These are phyloP conservation scores for Albugo candida DNA, from an alignment of 352 stramenopile species.

Conservation along the genomic window DNA sequence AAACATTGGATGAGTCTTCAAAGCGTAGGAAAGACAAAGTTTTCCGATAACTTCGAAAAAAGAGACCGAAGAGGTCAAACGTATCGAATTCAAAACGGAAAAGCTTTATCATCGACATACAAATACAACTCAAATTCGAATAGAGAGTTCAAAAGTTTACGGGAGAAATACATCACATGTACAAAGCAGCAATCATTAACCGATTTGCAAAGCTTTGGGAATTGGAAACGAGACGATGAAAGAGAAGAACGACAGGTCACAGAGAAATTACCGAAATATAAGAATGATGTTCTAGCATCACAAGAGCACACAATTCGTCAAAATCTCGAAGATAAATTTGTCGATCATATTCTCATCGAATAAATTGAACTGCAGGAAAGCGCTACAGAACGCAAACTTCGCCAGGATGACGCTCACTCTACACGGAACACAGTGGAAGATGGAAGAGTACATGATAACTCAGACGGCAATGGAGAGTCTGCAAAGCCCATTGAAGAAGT, in stretches of 20 bases:
- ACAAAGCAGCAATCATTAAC: slow-evolving; percentile 50
- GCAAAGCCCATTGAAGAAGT: background rate
- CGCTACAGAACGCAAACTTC: slow-evolving; percentile 14
- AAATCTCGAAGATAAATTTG: slow-evolving; percentile 23
- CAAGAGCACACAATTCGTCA: slow-evolving; percentile 38
- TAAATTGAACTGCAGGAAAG: slow-evolving; percentile 25
- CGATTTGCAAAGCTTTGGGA: slow-evolving; percentile 43
- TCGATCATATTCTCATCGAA: slow-evolving; percentile 19
- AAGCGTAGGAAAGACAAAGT: slow-evolving; percentile 42
- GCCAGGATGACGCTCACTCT: slow-evolving; percentile 12
- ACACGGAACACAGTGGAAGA: slow-evolving; percentile 14
- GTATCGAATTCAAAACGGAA: slow-evolving; percentile 49
- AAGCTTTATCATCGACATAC: slow-evolving; percentile 33
- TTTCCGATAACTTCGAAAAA: slow-evolving; percentile 54
- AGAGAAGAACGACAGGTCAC: slow-evolving; percentile 15
- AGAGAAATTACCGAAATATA: slow-evolving; percentile 14
- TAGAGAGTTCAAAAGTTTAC: slow-evolving; percentile 58
- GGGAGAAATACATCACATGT: slow-evolving; percentile 45
- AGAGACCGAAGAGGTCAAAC: slow-evolving; percentile 57
- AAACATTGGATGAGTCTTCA: slow-evolving; percentile 41
- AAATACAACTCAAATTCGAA: slow-evolving; percentile 39
- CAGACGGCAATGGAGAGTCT: slow-evolving; percentile 2
- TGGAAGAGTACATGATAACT: slow-evolving; percentile 4
- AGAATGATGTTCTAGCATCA: slow-evolving; percentile 21
- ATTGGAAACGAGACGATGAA: slow-evolving; percentile 52